phyloP scores from a whole-genome alignment of 2,329 filamentous ascomycete genomes.

The Fusarium phyllophilum region DNA sequence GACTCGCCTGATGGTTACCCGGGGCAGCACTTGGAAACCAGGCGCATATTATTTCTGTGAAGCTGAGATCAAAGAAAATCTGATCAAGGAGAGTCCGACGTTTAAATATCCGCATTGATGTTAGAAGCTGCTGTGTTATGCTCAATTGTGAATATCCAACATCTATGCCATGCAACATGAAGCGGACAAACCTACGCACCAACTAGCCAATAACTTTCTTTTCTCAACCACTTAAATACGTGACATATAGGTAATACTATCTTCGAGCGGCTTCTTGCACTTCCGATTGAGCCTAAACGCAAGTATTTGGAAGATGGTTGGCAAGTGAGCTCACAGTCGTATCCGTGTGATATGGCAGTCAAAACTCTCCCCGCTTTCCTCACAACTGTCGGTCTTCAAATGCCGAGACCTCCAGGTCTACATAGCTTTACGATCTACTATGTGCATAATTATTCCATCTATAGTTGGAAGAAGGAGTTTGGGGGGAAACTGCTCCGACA shows the following conservation, averaged over 20 bases:
- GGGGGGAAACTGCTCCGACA: neutral
- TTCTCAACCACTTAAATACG: neutral
- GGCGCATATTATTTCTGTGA: rapidly evolving
- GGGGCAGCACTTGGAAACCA: neutral
- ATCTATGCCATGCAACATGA: neutral
- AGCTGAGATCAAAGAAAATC: rapidly evolving
- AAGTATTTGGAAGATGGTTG: neutral
- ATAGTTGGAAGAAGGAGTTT: neutral
- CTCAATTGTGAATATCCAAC: neutral
- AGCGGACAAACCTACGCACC: neutral
- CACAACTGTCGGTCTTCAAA: neutral
- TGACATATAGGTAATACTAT: neutral
- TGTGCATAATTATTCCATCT: too few relatives aligned
- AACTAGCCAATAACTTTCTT: neutral
- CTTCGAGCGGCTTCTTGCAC: neutral
- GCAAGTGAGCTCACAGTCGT: neutral
- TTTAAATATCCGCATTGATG: neutral
- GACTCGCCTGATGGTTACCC: rapidly evolving
- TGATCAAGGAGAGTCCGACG: rapidly evolving
- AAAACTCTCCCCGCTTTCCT: neutral
- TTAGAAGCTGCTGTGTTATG: neutral
- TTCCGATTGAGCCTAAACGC: neutral
- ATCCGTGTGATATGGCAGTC: neutral
- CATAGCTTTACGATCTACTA: too few relatives aligned
- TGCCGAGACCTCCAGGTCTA: too few relatives aligned